phyloP scores from a whole-genome alignment of 331 rosid species.

The Erythrophleum ivorense region DNA sequence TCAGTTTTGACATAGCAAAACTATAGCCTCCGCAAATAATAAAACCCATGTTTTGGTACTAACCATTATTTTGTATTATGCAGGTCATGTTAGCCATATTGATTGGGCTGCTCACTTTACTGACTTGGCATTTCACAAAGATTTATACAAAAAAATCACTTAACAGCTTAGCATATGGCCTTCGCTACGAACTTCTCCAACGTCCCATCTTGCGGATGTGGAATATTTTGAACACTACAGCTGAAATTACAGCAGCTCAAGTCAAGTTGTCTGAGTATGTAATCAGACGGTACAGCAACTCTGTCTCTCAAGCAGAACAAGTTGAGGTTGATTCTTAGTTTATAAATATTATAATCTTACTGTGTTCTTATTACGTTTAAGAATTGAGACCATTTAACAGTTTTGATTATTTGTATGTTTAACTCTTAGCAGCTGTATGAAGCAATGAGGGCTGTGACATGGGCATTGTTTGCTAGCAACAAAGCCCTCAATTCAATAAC shows the following conservation, averaged over 20 bases:
- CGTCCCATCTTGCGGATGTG: conserved; percentile 96
- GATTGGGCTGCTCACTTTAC: conserved; percentile 87
- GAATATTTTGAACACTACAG: conserved; percentile 89
- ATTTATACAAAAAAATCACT: conserved; percentile 84
- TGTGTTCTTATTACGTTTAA: conserved; percentile 24
- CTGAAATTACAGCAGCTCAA: conserved; percentile 90
- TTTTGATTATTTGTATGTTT: conserved; percentile 35
- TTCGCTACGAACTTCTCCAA: conserved; percentile 91
- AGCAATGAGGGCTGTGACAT: conserved; percentile 84
- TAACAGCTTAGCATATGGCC: conserved; percentile 82
- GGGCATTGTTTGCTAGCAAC: conserved; percentile 85
- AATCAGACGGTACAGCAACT: conserved; percentile 72
- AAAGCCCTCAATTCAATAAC: conserved; percentile 95
- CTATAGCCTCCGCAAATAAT: background rate
- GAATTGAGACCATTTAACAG: background rate
- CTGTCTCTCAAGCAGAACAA: conserved; percentile 84
- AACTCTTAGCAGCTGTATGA: conserved; percentile 81
- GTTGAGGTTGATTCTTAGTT: conserved; percentile 70
- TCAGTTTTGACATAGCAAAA: background rate
- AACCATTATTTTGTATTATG: conserved; percentile 15
- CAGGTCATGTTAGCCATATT: conserved; percentile 97
- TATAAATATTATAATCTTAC: conserved; percentile 5
- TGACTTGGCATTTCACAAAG: conserved; percentile 98
- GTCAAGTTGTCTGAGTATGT: conserved; percentile 86
- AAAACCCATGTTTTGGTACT: too few species aligned